Conservation (phyloP, 768 basidiomycete species). For the Mycena amicta region DNA sequence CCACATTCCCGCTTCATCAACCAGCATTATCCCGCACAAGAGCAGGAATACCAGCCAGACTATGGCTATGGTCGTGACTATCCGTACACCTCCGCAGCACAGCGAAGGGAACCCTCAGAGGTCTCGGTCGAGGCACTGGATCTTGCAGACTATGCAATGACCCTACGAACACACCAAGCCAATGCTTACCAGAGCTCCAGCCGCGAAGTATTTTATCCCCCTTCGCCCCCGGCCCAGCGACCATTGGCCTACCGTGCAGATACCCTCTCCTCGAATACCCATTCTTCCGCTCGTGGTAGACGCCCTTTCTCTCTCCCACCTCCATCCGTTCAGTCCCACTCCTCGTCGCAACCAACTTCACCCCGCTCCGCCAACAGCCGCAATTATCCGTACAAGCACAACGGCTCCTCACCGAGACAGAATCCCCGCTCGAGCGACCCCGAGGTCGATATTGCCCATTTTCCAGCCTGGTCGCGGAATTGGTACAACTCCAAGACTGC, state of each 20-base stretch:
- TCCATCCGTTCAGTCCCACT: constrained; percentile 33
- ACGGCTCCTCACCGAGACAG: constrained; percentile 26
- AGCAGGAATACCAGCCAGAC: constrained; percentile 24
- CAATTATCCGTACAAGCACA: constrained; percentile 22
- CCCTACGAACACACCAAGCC: constrained; percentile 42
- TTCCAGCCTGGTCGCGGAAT: constrained; percentile 63
- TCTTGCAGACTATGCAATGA: constrained; percentile 68
- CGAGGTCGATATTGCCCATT: constrained; percentile 62
- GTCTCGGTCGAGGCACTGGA: constrained; percentile 72
- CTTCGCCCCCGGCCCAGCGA: constrained; percentile 19
- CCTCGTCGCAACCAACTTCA: constrained; percentile 23
- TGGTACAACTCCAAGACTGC: constrained; percentile 54
- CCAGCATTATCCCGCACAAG: constrained; percentile 20
- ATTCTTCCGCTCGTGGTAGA: constrained; percentile 29
- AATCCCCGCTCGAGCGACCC: constrained; percentile 30
- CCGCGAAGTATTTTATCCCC: constrained; percentile 35
- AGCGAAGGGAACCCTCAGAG: constrained; percentile 57
- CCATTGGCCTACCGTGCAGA: constrained; percentile 25
- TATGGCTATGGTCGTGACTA: constrained; percentile 15
- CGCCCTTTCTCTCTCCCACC: constrained; percentile 55
- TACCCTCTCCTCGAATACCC: constrained; percentile 44
- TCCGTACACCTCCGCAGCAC: constrained; percentile 22
- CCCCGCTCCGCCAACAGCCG: constrained; percentile 23
- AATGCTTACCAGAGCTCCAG: constrained; percentile 23
- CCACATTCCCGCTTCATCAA: constrained; percentile 22